Evolutionary conservation across 176 grass and related monocot species (phyloP).

Genomic region (Zoysia pacifica): DNA sequence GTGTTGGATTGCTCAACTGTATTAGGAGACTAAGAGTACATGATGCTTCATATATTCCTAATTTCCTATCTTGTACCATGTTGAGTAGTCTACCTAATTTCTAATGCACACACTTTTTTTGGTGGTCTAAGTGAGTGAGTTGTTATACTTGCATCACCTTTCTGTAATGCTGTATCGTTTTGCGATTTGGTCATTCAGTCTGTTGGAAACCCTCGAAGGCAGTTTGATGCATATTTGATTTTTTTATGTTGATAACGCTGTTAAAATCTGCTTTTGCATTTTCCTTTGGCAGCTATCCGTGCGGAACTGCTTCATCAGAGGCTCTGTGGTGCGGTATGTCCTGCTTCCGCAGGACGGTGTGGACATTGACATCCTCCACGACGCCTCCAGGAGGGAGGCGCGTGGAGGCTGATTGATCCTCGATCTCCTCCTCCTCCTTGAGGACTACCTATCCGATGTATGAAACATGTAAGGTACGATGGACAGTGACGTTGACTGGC

Average conservation of each 20-base stretch:
- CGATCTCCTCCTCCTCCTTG: background rate
- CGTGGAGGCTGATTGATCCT: slow-evolving; percentile 57
- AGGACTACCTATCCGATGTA: slow-evolving; percentile 18
- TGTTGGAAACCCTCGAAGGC: background rate
- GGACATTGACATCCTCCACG: slow-evolving; percentile 94
- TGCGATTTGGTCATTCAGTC: background rate
- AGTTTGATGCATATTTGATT: background rate
- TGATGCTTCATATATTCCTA: slow-evolving; percentile 20
- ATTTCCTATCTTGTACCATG: background rate
- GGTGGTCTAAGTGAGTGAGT: background rate
- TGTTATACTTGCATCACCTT: background rate
- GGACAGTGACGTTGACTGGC: slow-evolving; percentile 6
- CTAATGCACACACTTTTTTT: background rate
- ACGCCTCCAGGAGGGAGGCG: slow-evolving; percentile 94
- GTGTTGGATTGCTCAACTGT: background rate
- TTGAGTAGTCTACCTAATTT: slow-evolving; percentile 1
- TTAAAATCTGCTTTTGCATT: background rate
- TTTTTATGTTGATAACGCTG: background rate
- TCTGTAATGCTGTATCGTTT: background rate
- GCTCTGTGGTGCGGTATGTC: slow-evolving; percentile 96
- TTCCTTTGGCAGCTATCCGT: slow-evolving; percentile 68
- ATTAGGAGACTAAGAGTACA: background rate
- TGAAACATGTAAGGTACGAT: slow-evolving; percentile 26
- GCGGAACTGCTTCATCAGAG: slow-evolving; percentile 96
- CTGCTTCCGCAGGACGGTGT: slow-evolving; percentile 88